Evolutionary conservation across 371 early-diverging fungal genomes (phyloP).

Genomic region (Apophysomyces elegans): DNA sequence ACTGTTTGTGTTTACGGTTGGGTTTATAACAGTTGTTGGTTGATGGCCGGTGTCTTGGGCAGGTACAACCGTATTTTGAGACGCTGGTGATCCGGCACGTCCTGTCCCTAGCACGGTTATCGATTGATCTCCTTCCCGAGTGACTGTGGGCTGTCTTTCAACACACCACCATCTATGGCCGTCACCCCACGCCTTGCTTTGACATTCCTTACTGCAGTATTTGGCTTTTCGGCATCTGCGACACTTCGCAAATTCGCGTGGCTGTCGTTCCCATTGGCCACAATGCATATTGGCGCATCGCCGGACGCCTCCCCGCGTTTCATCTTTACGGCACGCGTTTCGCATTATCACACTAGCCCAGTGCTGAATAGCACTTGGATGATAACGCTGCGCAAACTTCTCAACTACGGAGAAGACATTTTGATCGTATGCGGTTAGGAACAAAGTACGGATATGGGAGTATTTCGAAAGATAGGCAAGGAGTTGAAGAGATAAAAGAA

Average conservation of each 20-base stretch:
- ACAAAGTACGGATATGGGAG: slow-evolving; percentile 66
- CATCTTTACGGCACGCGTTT: slow-evolving; percentile 80
- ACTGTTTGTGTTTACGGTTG: neutral
- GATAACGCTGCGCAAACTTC: slow-evolving; percentile 64
- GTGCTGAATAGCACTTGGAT: slow-evolving; percentile 70
- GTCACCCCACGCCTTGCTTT: slow-evolving; percentile 77
- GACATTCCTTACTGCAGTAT: slow-evolving; percentile 77
- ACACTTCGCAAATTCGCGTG: slow-evolving; percentile 81
- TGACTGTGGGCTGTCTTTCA: slow-evolving; percentile 48
- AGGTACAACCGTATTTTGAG: neutral
- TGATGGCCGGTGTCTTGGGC: neutral
- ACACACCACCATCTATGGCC: slow-evolving; percentile 85
- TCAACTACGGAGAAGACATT: slow-evolving; percentile 81
- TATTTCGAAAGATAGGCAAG: slow-evolving; percentile 89
- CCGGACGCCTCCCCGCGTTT: slow-evolving; percentile 67
- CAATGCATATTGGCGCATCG: slow-evolving; percentile 78
- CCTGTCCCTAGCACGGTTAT: slow-evolving; percentile 6
- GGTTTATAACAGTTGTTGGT: neutral
- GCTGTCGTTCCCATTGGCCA: slow-evolving; percentile 72
- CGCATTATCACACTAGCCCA: slow-evolving; percentile 85
- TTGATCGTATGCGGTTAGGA: slow-evolving; percentile 63
- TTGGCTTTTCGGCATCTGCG: slow-evolving; percentile 81
- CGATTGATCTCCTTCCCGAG: slow-evolving; percentile 6
- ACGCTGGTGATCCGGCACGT: neutral
- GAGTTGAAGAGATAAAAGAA: slow-evolving; percentile 81